Evolutionary conservation across 768 basidiomycete species (phyloP).

Genomic region (Podaxis rugospora): DNA sequence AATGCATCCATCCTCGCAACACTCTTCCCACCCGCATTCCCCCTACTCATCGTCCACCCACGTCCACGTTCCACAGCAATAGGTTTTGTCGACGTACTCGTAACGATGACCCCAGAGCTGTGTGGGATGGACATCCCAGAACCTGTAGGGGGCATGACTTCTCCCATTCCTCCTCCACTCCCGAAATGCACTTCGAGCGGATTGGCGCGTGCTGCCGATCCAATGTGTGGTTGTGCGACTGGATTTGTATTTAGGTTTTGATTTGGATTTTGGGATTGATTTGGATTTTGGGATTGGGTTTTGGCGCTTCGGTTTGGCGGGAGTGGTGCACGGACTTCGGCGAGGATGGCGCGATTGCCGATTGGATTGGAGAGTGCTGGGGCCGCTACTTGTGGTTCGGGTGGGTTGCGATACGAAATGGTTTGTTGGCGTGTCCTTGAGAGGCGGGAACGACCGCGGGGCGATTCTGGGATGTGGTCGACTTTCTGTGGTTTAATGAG

Average conservation of each 20-base stretch:
- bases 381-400: constrained; percentile 29
- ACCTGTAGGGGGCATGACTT: background rate
- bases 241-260: constrained; percentile 20
- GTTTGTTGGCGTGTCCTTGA: constrained; percentile 19
- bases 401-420: constrained; percentile 56
- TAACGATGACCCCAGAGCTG: background rate
- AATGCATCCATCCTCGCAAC: constrained; percentile 57
- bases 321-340: constrained; percentile 61
- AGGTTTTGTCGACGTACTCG: background rate
- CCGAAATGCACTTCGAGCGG: constrained; percentile 1
- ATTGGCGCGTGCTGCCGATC: constrained; percentile 17
- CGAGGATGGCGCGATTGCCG: constrained; percentile 61
- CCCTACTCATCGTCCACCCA: constrained; percentile 44
- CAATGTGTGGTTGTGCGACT: constrained; percentile 22
- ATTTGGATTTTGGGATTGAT: constrained; percentile 14
- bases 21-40: constrained; percentile 45
- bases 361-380: constrained; percentile 64
- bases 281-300: too few species aligned
- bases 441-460: constrained; percentile 26
- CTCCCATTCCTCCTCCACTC: too few species aligned
- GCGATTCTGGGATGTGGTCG: constrained; percentile 33
- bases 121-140: constrained; percentile 1
- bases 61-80: constrained; percentile 5
- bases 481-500: constrained; percentile 37
- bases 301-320: constrained; percentile 18